Conservation (phyloP, 2,329 filamentous ascomycete genomes). For the Paraphaeosphaeria minitans region DNA sequence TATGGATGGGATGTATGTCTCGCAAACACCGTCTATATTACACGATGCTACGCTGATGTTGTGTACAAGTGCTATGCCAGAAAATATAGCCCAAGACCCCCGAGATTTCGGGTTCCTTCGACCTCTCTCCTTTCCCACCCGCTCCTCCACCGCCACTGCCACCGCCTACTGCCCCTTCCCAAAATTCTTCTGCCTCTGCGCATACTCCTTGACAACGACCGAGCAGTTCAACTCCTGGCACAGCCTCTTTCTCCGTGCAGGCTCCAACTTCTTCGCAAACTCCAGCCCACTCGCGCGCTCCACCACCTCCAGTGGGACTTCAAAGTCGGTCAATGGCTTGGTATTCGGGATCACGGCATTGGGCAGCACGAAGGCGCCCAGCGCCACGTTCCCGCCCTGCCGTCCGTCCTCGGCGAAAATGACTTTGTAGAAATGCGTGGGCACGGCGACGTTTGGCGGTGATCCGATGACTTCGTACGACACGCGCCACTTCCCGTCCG, state of each 20-base stretch:
- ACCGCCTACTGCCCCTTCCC: constrained; percentile 38
- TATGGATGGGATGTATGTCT: too few species aligned
- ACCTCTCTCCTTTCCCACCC: too few species aligned
- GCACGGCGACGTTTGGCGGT: constrained; percentile 92
- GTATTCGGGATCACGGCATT: constrained; percentile 87
- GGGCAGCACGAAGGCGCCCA: constrained; percentile 93
- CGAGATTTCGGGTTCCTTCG: too few species aligned
- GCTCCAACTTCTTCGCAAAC: constrained; percentile 81
- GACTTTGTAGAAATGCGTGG: constrained; percentile 99
- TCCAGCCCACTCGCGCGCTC: constrained; percentile 92
- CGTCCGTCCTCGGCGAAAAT: constrained; percentile 89
- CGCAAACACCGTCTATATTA: too few species aligned
- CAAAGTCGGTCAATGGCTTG: constrained; percentile 88
- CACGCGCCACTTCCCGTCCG: constrained; percentile 94
- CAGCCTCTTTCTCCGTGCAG: constrained; percentile 73
- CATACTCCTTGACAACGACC: constrained; percentile 81
- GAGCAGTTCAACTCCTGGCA: constrained; percentile 88
- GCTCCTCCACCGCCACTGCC: too few species aligned
- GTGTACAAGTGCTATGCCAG: not conserved
- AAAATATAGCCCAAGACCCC: not conserved
- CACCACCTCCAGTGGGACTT: constrained; percentile 90
- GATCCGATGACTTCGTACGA: constrained; percentile 94
- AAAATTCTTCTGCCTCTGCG: constrained; percentile 59
- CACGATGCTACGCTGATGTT: too few species aligned
- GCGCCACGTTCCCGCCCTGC: constrained; percentile 69